Evolutionary conservation across 345 rosid genomes (phyloP), one percentile per base, ranked within the genome.

Genomic region (Acer campestre): DNA sequence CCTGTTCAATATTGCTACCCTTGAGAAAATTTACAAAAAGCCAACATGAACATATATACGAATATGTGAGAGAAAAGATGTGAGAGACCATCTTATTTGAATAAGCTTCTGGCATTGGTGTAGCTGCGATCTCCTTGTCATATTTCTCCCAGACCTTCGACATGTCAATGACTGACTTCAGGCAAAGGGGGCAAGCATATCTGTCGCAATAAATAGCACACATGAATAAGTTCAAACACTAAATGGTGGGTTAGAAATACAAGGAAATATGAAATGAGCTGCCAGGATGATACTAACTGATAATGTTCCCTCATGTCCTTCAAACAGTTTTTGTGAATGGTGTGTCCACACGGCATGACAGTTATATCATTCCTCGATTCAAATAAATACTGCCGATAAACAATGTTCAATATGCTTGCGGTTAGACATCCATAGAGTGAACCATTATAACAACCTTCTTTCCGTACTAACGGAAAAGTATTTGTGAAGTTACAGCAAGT

Each of bases 111-210:
- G 98, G 98, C 96, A 93, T 86, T 23, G 98, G 98, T 18, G 89
- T 90, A 80, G 97, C 87, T 1, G 97, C 95, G 18, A 93, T 94
- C 83, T 93, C 97, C 87, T 75, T 62, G 46, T 93, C 98, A 38
- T 87, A 84, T 79, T 90, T 93, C 88, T 94, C 98, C 98, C 98
- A 94, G 17, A 91, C 96, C 81, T 85, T 84, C 12, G 98, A 94
- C 98, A 94, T 92, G 68, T 94, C 98, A 79, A 97, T 91, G 3
- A 93, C 97, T 0, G 98, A 93, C 79, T 91, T 94, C 6, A 94
- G 93, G 82, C 98, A 94, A 29, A 94, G 85, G 11, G 98, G 98
- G 82, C 98, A 94, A 0, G 98, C 91, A 77, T 87, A 94, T 78
- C 98, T 94, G 85, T 73, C 0, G 27, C 13, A 20, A 7, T 7